Conservation (phyloP, 164 flowering plant species). For the Stephania yunnanensis region DNA sequence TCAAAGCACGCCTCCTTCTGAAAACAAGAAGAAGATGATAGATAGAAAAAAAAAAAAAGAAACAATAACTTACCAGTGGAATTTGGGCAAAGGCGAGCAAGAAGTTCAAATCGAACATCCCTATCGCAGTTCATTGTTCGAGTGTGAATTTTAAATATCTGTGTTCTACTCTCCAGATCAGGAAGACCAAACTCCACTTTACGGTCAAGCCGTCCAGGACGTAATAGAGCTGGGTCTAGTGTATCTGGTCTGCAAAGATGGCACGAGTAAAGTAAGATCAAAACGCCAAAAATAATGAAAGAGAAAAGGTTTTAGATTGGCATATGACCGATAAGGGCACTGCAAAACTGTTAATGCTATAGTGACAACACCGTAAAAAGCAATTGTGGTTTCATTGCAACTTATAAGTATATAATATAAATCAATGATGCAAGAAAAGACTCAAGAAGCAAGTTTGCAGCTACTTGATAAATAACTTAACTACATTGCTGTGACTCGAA, state of each 20-base stretch:
- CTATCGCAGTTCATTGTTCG: conserved; percentile 98
- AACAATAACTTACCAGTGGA: conserved; percentile 64
- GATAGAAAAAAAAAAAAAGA: background rate
- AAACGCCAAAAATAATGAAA: background rate
- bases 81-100: conserved; percentile 97
- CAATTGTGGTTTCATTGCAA: background rate
- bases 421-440: background rate
- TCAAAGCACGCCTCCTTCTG: too few relatives aligned
- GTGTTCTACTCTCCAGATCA: conserved; percentile 91
- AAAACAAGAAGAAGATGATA: too few relatives aligned
- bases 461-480: too few relatives aligned
- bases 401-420: background rate
- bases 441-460: background rate
- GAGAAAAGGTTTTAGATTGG: background rate
- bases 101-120: conserved; percentile 86
- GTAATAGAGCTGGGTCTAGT: conserved; percentile 84
- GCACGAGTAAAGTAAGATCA: background rate
- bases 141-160: conserved; percentile 92
- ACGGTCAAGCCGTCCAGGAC: conserved; percentile 92
- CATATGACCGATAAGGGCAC: background rate
- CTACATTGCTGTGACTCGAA: too few relatives aligned
- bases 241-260: conserved; percentile 77
- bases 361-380: background rate
- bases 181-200: conserved; percentile 98
- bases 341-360: background rate